phyloP scores from a whole-genome alignment of 305 asterid species.

The Euphrasia arctica region DNA sequence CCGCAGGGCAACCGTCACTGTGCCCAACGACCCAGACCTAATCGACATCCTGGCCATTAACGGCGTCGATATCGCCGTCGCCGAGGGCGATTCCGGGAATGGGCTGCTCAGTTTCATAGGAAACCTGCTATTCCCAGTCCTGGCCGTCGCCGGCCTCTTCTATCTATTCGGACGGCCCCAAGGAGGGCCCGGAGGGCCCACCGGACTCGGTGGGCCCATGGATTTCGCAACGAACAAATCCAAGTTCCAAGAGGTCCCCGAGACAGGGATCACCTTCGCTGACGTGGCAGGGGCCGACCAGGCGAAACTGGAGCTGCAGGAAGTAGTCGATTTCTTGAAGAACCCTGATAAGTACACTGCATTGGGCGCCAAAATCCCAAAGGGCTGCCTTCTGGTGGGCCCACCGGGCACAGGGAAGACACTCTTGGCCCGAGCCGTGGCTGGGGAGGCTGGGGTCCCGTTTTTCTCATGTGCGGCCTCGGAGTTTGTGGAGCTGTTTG shows the following conservation, averaged over 20 bases:
- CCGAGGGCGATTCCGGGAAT: conserved; percentile 89
- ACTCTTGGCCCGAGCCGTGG: conserved; percentile 58
- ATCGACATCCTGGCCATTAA: conserved; percentile 90
- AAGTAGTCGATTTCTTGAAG: conserved; percentile 61
- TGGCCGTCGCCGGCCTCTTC: conserved; percentile 58
- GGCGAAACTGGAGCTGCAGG: conserved; percentile 55
- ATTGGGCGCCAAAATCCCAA: conserved; percentile 56
- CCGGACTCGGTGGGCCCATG: conserved; percentile 59
- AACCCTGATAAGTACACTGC: conserved; percentile 67
- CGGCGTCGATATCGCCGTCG: conserved; percentile 85
- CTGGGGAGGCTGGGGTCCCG: conserved; percentile 68
- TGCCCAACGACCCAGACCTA: conserved; percentile 90
- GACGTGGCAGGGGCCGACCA: conserved; percentile 68
- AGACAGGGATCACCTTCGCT: conserved; percentile 54
- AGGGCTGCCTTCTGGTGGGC: conserved; percentile 58
- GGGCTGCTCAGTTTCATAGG: conserved; percentile 55
- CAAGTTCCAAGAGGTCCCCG: conserved; percentile 60
- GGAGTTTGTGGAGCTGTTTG: conserved; percentile 65
- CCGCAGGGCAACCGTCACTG: conserved; percentile 71
- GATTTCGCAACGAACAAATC: conserved; percentile 57
- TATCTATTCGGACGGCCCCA: conserved; percentile 49
- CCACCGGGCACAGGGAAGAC: conserved; percentile 75
- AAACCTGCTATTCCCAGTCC: conserved; percentile 43
- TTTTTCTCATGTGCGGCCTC: conserved; percentile 66
- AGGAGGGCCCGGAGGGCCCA: conserved; percentile 63